Percentiles rank a stretch among this genome's conserved stretches.
Evolutionary conservation across 768 basidiomycete species (phyloP).

Genomic region (Phylloporus rhodoxanthus): DNA sequence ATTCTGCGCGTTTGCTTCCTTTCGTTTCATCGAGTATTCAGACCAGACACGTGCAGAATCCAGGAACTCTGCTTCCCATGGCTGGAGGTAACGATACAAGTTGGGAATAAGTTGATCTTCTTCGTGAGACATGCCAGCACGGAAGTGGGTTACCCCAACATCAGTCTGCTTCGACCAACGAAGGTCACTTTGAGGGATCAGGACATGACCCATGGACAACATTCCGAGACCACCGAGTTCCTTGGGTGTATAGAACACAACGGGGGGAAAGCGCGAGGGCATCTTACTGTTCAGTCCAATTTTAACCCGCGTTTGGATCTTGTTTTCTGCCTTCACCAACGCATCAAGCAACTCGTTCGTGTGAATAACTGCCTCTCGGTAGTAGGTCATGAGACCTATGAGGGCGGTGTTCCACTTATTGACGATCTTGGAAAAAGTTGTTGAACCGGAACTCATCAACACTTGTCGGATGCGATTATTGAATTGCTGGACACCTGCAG

Average conservation of each 20-base stretch:
- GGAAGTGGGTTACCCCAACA: slow-evolving; percentile 96
- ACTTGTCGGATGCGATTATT: slow-evolving; percentile 97
- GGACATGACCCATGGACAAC: slow-evolving; percentile 98
- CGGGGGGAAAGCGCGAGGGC: slow-evolving; percentile 98
- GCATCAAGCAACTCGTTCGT: slow-evolving; percentile 95
- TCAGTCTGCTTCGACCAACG: slow-evolving; percentile 99
- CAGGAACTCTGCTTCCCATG: slow-evolving; percentile 96
- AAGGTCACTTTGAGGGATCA: slow-evolving; percentile 96
- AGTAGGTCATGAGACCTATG: slow-evolving; percentile 96
- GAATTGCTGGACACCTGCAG: slow-evolving; percentile 83
- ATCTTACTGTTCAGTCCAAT: slow-evolving; percentile 99
- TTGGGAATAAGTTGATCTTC: slow-evolving; percentile 96
- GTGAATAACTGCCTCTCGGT: slow-evolving; percentile 95
- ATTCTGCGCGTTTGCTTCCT: slow-evolving; percentile 99
- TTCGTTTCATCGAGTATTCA: slow-evolving; percentile 98
- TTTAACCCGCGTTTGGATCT: slow-evolving; percentile 99
- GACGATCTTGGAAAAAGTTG: slow-evolving; percentile 98
- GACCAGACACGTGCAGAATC: slow-evolving; percentile 99
- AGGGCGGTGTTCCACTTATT: slow-evolving; percentile 97
- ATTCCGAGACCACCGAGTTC: slow-evolving; percentile 97
- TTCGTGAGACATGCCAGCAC: slow-evolving; percentile 96
- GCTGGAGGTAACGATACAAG: slow-evolving; percentile 92
- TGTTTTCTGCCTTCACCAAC: slow-evolving; percentile 98
- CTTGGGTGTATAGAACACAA: slow-evolving; percentile 96
- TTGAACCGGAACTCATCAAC: slow-evolving; percentile 96